A percentile compares a stretch with the other conserved stretches of the same genome.
phyloP scores from a whole-genome alignment of 2,329 filamentous ascomycete species.

The Colletotrichum sp. region DNA sequence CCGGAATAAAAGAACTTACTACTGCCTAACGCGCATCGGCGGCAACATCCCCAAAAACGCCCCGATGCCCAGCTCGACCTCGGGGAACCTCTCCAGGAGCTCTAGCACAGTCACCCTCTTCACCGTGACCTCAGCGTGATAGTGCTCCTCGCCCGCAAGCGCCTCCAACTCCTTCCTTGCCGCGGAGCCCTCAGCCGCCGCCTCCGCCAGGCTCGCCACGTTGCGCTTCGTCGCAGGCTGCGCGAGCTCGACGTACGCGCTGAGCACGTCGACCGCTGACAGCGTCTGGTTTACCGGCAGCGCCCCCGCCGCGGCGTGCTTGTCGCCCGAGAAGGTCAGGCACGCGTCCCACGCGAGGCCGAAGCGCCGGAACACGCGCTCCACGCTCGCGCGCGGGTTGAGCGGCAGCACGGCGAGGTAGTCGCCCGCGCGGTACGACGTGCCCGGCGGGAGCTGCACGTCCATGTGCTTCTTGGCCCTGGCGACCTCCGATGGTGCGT shows the following conservation, averaged over 20 bases:
- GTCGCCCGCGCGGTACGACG: conserved; percentile 74
- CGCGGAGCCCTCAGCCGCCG: conserved; percentile 34
- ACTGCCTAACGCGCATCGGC: conserved; percentile 56
- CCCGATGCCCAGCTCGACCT: conserved; percentile 58
- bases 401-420: conserved; percentile 77
- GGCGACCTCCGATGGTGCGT: conserved; percentile 33
- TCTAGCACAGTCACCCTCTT: conserved; percentile 64
- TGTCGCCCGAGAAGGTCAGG: conserved; percentile 62
- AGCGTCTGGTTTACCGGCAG: conserved; percentile 62
- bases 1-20: conserved; percentile 20
- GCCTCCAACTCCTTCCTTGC: conserved; percentile 35
- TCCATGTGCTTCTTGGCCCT: conserved; percentile 69
- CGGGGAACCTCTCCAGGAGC: conserved; percentile 61
- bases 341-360: conserved; percentile 72
- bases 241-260: conserved; percentile 74
- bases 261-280: conserved; percentile 67
- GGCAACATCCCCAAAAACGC: conserved; percentile 68
- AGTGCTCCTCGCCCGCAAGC: conserved; percentile 38
- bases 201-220: conserved; percentile 24
- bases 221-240: conserved; percentile 74
- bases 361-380: conserved; percentile 69
- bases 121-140: conserved; percentile 42
- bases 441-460: conserved; percentile 68
- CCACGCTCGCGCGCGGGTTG: conserved; percentile 67
- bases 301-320: conserved; percentile 41